Base-by-base conservation (phyloP, 1,139 yeast species). In the Geotrichum reessii region DNA sequence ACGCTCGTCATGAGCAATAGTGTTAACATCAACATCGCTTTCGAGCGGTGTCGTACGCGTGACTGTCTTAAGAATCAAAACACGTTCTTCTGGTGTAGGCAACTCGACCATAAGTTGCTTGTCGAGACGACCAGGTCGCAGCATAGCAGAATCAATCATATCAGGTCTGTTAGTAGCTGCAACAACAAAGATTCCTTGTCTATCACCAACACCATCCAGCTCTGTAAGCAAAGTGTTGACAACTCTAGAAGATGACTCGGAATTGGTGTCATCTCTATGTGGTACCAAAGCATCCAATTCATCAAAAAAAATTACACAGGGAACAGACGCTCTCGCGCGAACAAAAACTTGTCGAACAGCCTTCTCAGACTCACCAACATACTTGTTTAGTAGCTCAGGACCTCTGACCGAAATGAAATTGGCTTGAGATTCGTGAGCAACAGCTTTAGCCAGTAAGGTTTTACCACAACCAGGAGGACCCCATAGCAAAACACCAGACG, bases 381-480 rank as follows among this genome's bases (percentile, higher is more conserved):
- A 93, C 73, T 93, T 93, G 71, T 93, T 93, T 61, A 93, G 78
- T 58, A 93, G 75, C 71, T 93, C 99, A 0, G 99, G 98, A 1
- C 99, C 99, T 64, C 95, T 86, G 47, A 93, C 91, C 9, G 96
- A 88, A 50, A 93, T 93, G 73, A 93, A 93, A 71, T 93, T 93
- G 8, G 98, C 98, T 58, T 95, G 81, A 0, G 97, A 89, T 73
- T 93, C 98, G 70, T 93, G 92, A 14, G 99, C 99, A 11, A 93
- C 98, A 0, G 98, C 99, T 69, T 93, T 93, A 0, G 98, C 99
- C 54, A 93, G 77, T 58, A 93, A 77, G 0, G 99, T 93, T 70
- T 93, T 93, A 79, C 99, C 99, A 76, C 98, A 93, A 24, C 99
- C 99, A 1, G 99, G 99, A 1, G 99, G 99, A 0, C 99, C 99